Evolutionary conservation across 1,139 yeast genomes (phyloP).

Genomic region (Pichia sp.): DNA sequence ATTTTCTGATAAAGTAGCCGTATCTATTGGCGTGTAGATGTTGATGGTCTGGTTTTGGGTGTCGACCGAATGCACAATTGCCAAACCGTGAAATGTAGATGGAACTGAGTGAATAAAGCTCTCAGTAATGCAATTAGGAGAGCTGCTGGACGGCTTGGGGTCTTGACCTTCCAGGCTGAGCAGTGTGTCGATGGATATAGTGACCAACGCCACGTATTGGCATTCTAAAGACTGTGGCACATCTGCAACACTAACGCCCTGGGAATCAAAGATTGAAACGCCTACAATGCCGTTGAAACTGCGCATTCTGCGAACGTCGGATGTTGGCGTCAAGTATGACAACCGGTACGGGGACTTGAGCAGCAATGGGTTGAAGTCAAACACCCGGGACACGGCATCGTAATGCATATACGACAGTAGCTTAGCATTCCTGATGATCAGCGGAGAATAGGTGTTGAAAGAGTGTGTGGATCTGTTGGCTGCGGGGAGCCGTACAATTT

Average conservation of each 20-base stretch:
- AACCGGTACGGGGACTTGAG: constrained; percentile 45
- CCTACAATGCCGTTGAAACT: constrained; percentile 38
- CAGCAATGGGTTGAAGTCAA: constrained; percentile 51
- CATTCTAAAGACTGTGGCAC: constrained; percentile 47
- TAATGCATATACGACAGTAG: constrained; percentile 54
- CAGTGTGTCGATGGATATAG: constrained; percentile 27
- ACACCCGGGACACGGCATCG: constrained; percentile 23
- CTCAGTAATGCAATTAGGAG: constrained; percentile 22
- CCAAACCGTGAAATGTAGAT: constrained; percentile 39
- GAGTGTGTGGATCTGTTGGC: not conserved
- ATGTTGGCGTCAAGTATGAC: constrained; percentile 34
- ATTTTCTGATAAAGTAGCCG: constrained; percentile 18
- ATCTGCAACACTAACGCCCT: constrained; percentile 37
- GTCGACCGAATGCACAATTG: constrained; percentile 64
- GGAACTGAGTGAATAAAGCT: constrained; percentile 9
- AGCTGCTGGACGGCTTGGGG: not conserved
- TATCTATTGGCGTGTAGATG: constrained; percentile 51
- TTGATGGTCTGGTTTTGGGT: constrained; percentile 39
- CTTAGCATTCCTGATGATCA: constrained; percentile 50
- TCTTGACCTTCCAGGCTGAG: not conserved
- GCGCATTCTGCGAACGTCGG: constrained; percentile 26
- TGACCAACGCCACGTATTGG: constrained; percentile 48
- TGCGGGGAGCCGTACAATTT: constrained; percentile 7
- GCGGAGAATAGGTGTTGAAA: constrained; percentile 38
- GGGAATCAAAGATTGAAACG: constrained; percentile 37